Percentiles rank a stretch among this genome's conserved stretches.
phyloP scores from a whole-genome alignment of 148 eudicot genomes.

The Fallopia convolvulus region DNA sequence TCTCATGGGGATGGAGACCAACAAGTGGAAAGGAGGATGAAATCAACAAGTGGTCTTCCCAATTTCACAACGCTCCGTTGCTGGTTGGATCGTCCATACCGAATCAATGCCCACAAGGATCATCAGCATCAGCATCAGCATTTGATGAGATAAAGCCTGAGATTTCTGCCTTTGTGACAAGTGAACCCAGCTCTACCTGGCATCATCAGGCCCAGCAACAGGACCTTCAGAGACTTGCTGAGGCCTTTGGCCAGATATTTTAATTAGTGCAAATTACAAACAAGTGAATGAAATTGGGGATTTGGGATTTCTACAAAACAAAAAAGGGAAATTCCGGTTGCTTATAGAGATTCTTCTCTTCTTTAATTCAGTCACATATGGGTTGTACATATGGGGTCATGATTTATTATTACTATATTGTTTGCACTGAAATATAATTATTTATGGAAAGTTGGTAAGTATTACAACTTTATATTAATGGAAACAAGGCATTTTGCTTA shows the following conservation, averaged over 20 bases:
- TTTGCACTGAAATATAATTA: not conserved
- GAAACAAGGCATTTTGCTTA: not conserved
- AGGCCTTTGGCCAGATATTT: conserved; percentile 71
- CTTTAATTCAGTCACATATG: not conserved
- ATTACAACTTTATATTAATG: not conserved
- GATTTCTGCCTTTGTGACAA: conserved; percentile 11
- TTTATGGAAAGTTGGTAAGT: not conserved
- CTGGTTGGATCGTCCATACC: conserved; percentile 18
- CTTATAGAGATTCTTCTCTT: not conserved
- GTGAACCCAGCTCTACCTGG: conserved; percentile 26
- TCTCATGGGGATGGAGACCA: conserved; percentile 7
- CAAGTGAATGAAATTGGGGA: too few relatives aligned
- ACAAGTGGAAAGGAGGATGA: conserved; percentile 26
- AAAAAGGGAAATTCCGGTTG: not conserved
- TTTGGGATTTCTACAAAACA: not conserved
- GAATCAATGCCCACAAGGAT: conserved; percentile 19
- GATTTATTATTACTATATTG: conserved; percentile 8
- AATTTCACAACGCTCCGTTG: conserved; percentile 53
- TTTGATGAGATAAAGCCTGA: conserved; percentile 49
- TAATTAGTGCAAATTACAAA: conserved; percentile 18
- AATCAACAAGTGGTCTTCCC: conserved; percentile 48
- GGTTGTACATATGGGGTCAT: conserved; percentile 1
- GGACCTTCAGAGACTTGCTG: conserved; percentile 62
- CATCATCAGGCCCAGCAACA: conserved; percentile 33
- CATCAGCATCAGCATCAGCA: conserved; percentile 9